Base-by-base conservation (phyloP, 768 basidiomycete species). In the Hypholoma sublateritium region DNA sequence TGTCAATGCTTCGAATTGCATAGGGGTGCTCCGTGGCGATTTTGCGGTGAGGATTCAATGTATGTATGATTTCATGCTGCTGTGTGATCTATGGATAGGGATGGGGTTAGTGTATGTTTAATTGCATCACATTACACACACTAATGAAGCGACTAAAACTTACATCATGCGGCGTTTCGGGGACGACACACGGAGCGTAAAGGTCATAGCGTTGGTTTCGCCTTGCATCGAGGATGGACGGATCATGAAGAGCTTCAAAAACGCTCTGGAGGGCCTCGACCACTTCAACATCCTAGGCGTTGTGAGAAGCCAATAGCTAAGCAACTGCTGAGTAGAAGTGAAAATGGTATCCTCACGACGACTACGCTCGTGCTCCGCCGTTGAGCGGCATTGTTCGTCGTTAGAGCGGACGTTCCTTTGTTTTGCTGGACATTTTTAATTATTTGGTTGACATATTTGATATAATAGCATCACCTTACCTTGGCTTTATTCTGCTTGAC, bases 191-290 rank as follows among this genome's bases (percentile, higher is more conserved):
- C 17, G 50, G 48, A 17, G 52, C 43, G 14, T 46, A 37, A 24
- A 62, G 34, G 52, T 46, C 52, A 34, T 57, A 59, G 22, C 56
- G 61, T 25, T 49, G 51, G 41, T 58, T 48, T 32, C 59, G 45
- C 37, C 50, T 51, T 19, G 48, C 57, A 49, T 62, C 61, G 48
- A 65, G 63, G 16, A 65, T 48, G 34, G 61, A 65, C 16, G 61
- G 61, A 54, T 65, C 56, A 22, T 65, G 59, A 19, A 64, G 55
- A 17, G 63, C 63, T 8, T 64, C 42, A 36, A 41, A 64, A 19
- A 62, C 24, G 8, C 24, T 50, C 8, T 60, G 49, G 12, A 59
- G 39, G 21, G 56, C 59, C 22, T 55, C 42, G 17, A 60, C 39
- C 2, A 37, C 42, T 22, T 54, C 60, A 11, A 43, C 22, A 44